Evolutionary conservation across 305 asterid species (phyloP).

Genomic region (Rubia balearica): DNA sequence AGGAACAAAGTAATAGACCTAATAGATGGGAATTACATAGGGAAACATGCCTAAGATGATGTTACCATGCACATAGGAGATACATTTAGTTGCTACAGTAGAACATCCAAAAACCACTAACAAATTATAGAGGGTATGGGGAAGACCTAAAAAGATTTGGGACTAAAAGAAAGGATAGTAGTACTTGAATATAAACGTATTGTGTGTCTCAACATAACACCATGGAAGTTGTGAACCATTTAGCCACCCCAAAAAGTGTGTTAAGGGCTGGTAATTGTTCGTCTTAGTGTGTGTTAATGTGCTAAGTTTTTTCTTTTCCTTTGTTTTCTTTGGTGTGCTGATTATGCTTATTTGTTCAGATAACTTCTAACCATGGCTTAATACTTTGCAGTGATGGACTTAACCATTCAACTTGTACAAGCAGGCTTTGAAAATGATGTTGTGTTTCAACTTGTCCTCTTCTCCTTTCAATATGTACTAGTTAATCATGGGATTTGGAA

Average conservation of each 20-base stretch:
- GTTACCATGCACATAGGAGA: not conserved
- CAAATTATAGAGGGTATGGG: not conserved
- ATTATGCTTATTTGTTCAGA: not conserved
- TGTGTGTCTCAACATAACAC: not conserved
- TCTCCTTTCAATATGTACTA: conserved; percentile 87
- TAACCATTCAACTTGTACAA: conserved; percentile 77
- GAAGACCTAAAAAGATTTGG: not conserved
- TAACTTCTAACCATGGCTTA: conserved; percentile 18
- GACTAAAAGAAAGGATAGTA: not conserved
- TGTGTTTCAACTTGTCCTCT: conserved; percentile 67
- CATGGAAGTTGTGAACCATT: not conserved
- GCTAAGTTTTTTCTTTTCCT: not conserved
- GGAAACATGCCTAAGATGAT: not conserved
- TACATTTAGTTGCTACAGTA: too few species aligned
- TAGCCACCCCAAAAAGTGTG: not conserved
- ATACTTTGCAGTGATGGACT: conserved; percentile 69
- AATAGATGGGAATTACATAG: not conserved
- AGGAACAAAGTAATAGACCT: not conserved
- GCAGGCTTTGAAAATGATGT: conserved; percentile 69
- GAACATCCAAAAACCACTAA: not conserved
- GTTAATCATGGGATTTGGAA: conserved; percentile 92
- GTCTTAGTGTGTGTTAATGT: not conserved
- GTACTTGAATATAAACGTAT: too few species aligned
- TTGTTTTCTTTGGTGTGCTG: not conserved
- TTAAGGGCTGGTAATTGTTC: not conserved